phyloP scores from a whole-genome alignment of 345 rosid species.

The Acer campestre region DNA sequence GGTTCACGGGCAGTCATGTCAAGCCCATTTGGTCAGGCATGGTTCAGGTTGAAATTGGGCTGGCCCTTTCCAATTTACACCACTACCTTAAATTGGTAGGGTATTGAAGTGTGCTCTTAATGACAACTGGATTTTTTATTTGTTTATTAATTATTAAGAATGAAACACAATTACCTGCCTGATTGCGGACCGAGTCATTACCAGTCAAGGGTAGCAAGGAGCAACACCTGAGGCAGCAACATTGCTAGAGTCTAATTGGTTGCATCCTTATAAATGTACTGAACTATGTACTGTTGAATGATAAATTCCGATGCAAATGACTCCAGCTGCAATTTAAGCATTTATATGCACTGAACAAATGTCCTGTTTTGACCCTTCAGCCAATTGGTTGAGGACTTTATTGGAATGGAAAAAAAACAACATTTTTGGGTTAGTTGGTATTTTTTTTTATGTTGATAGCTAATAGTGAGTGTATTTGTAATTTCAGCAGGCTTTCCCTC shows the following conservation, averaged over 20 bases:
- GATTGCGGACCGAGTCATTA: not conserved
- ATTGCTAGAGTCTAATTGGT: not conserved
- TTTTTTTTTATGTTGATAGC: not conserved
- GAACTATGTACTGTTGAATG: not conserved
- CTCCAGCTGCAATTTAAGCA: not conserved
- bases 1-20: too few relatives aligned
- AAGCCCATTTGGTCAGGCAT: too few relatives aligned
- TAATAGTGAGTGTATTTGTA: conserved; percentile 18
- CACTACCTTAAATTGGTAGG: too few relatives aligned
- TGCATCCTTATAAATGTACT: not conserved
- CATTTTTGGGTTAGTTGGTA: not conserved
- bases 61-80: too few relatives aligned
- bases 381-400: not conserved
- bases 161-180: too few relatives aligned
- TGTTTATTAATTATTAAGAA: too few relatives aligned
- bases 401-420: not conserved
- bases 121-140: too few relatives aligned
- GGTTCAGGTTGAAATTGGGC: too few relatives aligned
- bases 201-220: too few relatives aligned
- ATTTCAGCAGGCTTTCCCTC: conserved; percentile 44
- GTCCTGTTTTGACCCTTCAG: not conserved
- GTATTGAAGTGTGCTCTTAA: too few relatives aligned
- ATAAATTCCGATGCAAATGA: not conserved
- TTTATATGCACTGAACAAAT: not conserved
- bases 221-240: not conserved